phyloP scores from a whole-genome alignment of 768 basidiomycete species.

The Hydnum rufescens region DNA sequence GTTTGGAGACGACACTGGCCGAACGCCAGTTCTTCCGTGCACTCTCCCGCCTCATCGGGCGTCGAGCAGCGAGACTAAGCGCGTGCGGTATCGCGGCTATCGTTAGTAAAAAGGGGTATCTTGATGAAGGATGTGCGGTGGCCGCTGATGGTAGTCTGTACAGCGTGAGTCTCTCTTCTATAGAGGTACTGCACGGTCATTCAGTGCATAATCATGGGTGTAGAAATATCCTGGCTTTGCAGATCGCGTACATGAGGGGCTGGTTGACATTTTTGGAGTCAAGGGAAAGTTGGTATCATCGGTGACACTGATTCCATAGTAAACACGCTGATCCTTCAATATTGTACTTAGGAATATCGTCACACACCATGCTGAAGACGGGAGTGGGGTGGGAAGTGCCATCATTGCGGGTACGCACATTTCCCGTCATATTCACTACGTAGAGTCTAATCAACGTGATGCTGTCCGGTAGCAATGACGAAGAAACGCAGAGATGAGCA shows the following conservation, averaged over 20 bases:
- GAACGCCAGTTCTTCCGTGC: slow-evolving; percentile 96
- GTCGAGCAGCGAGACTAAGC: slow-evolving; percentile 75
- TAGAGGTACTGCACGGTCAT: not conserved
- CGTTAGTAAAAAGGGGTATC: slow-evolving; percentile 81
- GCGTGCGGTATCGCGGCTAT: slow-evolving; percentile 95
- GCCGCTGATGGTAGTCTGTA: slow-evolving; percentile 92
- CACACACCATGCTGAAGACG: slow-evolving; percentile 75
- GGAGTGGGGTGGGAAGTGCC: slow-evolving; percentile 87
- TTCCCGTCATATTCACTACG: not conserved
- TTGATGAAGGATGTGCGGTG: slow-evolving; percentile 77
- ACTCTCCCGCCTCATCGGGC: slow-evolving; percentile 72
- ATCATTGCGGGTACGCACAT: slow-evolving; percentile 62
- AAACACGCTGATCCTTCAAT: not conserved
- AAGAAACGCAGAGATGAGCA: slow-evolving; percentile 57
- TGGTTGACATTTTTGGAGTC: slow-evolving; percentile 90
- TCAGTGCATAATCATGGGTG: too few species aligned
- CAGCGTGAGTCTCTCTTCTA: slow-evolving; percentile 36
- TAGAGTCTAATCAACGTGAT: not conserved
- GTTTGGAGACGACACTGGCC: slow-evolving; percentile 84
- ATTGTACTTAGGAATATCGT: slow-evolving; percentile 33
- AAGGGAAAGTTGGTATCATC: slow-evolving; percentile 57
- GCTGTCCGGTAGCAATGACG: slow-evolving; percentile 55
- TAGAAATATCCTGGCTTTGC: slow-evolving; percentile 97
- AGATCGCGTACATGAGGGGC: slow-evolving; percentile 78
- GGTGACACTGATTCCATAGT: not conserved